Base-by-base conservation (phyloP, 345 rosid genomes). In the Orychophragmus violaceus region DNA sequence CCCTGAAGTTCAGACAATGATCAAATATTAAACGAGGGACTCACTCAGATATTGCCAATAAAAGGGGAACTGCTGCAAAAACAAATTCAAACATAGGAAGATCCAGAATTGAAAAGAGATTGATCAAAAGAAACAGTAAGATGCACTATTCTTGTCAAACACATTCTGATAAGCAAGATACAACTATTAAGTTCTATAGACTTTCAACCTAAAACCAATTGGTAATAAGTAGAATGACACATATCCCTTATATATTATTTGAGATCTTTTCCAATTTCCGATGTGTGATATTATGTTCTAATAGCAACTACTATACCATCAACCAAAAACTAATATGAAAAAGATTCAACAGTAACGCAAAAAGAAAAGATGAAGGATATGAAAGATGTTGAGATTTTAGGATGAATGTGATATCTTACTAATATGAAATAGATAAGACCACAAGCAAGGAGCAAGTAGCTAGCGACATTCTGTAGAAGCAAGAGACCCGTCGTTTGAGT, bases 361-460 rank as follows among this genome's bases (percentile, higher is more conserved):
- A 19, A 13, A 42, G 49, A 32, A 33, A 0, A 53, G 3, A 23
- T 10, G 6, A 22, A 5, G 37, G 36, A 44, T 25, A 27, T 2
- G 23, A 4, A 58, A 12, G 22, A 17, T 0, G 13, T n/a, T n/a
- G n/a, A n/a, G n/a, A n/a, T n/a, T 8, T n/a, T n/a, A n/a, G 70
- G 2, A 35, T 62, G 8, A 6, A 6, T 13, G 8, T 6, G 32
- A 29, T 1, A 68, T 52, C 96, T 67, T 77, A 87, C 98, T 63
- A 79, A 79, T 37, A 90, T 49, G 70, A 90, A 39, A 66, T 90
- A 94, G 64, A 88, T 78, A 13, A 85, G 59, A 66, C 97, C 99
- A 76, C 97, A 94, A 58, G 83, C 73, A 75, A 94, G 92, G 51
- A 90, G 99, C 87, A 88, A 51, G 67, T 94, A 90, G 79, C 97